Conservation (phyloP, 768 basidiomycete genomes). For the Tubosaeta sp. region DNA sequence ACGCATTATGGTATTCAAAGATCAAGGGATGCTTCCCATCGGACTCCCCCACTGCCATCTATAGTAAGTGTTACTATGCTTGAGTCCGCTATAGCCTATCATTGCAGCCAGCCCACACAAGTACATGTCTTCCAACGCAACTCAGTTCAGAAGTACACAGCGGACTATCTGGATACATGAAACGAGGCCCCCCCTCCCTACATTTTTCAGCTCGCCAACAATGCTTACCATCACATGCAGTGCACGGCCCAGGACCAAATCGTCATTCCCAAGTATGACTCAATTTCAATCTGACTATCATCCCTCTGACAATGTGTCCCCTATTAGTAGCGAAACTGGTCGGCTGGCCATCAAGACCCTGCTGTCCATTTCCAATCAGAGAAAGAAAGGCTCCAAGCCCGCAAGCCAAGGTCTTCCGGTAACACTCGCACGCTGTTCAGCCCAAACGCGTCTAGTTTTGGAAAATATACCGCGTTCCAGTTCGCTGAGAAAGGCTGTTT, state of each 20-base stretch:
- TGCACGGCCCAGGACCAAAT: conserved; percentile 91
- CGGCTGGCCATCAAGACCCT: conserved; percentile 86
- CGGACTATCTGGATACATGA: conserved; percentile 73
- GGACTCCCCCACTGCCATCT: too few relatives aligned
- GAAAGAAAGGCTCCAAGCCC: conserved; percentile 93
- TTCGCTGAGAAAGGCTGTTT: conserved; percentile 90
- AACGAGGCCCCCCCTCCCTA: conserved; percentile 75
- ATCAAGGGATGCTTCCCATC: too few relatives aligned
- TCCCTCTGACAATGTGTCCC: not conserved
- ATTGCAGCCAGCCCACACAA: conserved; percentile 91
- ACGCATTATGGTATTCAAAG: too few relatives aligned
- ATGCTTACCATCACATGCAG: conserved; percentile 94
- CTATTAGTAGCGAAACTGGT: conserved; percentile 78
- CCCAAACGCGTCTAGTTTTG: conserved; percentile 92
- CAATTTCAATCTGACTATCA: not conserved
- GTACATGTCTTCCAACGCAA: conserved; percentile 78
- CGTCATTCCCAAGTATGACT: conserved; percentile 71
- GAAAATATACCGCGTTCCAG: conserved; percentile 96
- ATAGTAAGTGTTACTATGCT: too few relatives aligned
- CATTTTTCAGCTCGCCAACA: conserved; percentile 86
- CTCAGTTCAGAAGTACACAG: conserved; percentile 79
- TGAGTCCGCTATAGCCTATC: not conserved
- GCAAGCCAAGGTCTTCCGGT: conserved; percentile 79
- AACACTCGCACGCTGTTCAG: conserved; percentile 90
- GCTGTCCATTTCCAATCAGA: conserved; percentile 78